Base-by-base conservation (phyloP, 495 filamentous ascomycete species). In the Aspergillus avenaceus region DNA sequence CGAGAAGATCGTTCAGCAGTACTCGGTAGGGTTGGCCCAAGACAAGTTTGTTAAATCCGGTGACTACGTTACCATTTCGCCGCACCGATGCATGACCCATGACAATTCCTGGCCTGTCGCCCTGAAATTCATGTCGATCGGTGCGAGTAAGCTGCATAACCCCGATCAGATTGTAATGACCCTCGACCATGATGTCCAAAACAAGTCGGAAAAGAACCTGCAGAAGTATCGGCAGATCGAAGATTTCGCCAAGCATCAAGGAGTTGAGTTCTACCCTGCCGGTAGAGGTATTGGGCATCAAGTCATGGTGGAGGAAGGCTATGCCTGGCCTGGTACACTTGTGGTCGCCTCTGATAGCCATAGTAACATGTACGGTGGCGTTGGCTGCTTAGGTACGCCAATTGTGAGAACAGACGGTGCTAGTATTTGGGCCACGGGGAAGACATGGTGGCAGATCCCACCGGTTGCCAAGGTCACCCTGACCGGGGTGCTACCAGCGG, bases 141-240 rank as follows among this genome's bases (percentile, higher is more conserved):
- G 90, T n/a, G 90, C 90, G 1, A 74, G 84, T 18, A 77, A 82
- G 56, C 75, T 96, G 48, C 74, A 90, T 58, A 68, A 90, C 65
- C 77, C 77, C n/a, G 52, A 71, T 5, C 91, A 95, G 71, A 75
- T 95, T 7, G 86, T 96, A 45, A 87, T 95, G 81, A 88, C 91
- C 0, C 77, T 97, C 6, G 92, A 97, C 65, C 93, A 97, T 61
- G 91, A 97, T 56, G 89, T 96, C 1, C 88, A 95, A 59, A 96
- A 96, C 66, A 88, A 86, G 68, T 82, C 71, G 59, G 87, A 90
- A 38, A 65, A 81, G 48, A 97, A 97, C 65, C 65, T 96, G 14
- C 82, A 84, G 60, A 97, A 96, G 60, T 96, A 96, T 62, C 54
- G 60, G 4, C 83, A 87, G 62, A 96, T 98, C 53, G 88, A 96